Base-by-base conservation (phyloP, 805 yeast genomes). In the Yamadazyma insecticola region DNA sequence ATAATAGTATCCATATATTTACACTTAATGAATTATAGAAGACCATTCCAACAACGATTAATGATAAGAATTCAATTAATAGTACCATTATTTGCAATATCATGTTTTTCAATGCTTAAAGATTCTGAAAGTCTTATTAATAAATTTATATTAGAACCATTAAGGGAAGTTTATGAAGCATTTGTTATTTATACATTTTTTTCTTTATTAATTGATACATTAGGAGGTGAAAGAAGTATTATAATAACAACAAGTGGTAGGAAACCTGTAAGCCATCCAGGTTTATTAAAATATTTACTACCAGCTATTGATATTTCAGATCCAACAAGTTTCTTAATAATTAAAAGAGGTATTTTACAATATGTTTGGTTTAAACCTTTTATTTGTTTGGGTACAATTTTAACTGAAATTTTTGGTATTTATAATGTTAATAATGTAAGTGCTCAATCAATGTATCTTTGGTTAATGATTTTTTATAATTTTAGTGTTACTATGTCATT, bases 341-440 rank as follows among this genome's bases (percentile, higher is more conserved):
- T 92, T 29, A 92, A 92, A 48, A 62, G 95, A 38, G 90, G 94
- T 2, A 80, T 92, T 5, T 60, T 92, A 30, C 99, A 92, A 55
- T 92, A 90, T 50, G 96, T 90, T 6, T 92, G 96, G 96, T 55
- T 89, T 37, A 89, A 94, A 48, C 97, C 97, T 0, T 38, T 86
- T 10, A 66, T 89, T n/a, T 81, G 88, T 37, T 37, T 78, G 9
- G 59, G 70, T n/a, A 64, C 71, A 16, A 51, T 73, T 15, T 32
- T 72, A 23, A 56, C 75, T 18, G 73, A 76, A 37, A 37, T 70
- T 1, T 35, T 65, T 11, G 75, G 78, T 0, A 46, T 65, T 30
- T 75, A 80, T 47, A 61, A 75, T 30, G 72, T 71, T 15, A 70
- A 72, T 32, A 63, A 71, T 33, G 56, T 76, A 42, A 61, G 76